Percentiles rank a stretch among this genome's conserved stretches.
Conservation (phyloP, 805 yeast species). For the Lipomyces starkeyi region DNA sequence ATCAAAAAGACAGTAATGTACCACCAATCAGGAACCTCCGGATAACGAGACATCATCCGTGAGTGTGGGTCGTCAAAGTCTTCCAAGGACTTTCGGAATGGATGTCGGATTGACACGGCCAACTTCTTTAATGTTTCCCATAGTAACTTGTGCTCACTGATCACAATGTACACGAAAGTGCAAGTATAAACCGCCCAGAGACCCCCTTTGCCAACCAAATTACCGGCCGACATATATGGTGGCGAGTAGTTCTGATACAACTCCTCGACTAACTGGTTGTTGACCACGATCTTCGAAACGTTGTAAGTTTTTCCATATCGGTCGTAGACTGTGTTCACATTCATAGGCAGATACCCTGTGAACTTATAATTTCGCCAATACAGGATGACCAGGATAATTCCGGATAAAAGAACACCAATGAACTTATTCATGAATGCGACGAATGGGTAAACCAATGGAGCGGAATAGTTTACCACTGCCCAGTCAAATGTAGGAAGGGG, state of each 20-base stretch:
- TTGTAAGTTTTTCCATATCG: constrained; percentile 48
- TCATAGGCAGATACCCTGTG: constrained; percentile 59
- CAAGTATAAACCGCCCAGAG: constrained; percentile 25
- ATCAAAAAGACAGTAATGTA: constrained; percentile 52
- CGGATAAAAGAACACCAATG: constrained; percentile 47
- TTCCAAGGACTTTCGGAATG: constrained; percentile 45
- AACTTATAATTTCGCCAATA: constrained; percentile 58
- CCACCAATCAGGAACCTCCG: constrained; percentile 58
- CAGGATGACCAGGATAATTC: constrained; percentile 42
- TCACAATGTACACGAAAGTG: constrained; percentile 22
- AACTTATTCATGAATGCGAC: constrained; percentile 47
- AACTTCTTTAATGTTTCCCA: constrained; percentile 47
- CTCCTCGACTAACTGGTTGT: constrained; percentile 53
- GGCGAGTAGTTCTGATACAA: constrained; percentile 60
- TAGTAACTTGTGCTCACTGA: constrained; percentile 35
- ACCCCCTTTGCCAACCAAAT: constrained; percentile 47
- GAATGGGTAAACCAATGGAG: constrained; percentile 56
- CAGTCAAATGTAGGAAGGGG: constrained; percentile 57
- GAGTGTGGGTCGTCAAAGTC: constrained; percentile 44
- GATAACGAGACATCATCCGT: constrained; percentile 21
- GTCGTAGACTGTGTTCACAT: constrained; percentile 50
- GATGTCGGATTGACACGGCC: constrained; percentile 27
- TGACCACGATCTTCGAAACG: constrained; percentile 55
- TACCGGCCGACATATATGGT: constrained; percentile 64
- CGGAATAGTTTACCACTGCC: constrained; percentile 47